Base-by-base conservation (phyloP, 352 stramenopile genomes). In the Phytophthora sp. region DNA sequence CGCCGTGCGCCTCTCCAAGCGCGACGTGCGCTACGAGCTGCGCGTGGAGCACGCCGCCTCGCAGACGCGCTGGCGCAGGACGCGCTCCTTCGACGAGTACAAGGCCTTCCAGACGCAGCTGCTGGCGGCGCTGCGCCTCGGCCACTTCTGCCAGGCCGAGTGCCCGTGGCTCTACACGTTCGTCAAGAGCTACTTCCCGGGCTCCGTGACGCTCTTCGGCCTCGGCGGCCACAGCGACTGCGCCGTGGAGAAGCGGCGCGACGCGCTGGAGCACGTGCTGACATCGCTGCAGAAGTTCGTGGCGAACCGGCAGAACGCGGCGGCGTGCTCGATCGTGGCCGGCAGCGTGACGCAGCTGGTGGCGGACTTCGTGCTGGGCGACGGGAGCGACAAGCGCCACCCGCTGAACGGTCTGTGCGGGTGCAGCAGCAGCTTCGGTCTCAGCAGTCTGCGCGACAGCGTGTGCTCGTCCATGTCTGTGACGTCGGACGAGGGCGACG, bases 161-260 rank as follows among this genome's bases (percentile, higher is more conserved):
- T 80, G 72, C n/a, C 72, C 72, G 43, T 74, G 55, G 62, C 45
- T 80, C 43, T 72, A 62, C 53, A 60, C 66, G 18, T 80, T 77
- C 34, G 34, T 79, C 44, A 74, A 60, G 49, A 74, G 60, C 61
- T 76, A 78, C 45, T 82, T 82, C 56, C 73, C 73, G 9, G 58
- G 60, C 49, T 46, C 67, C 7, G 43, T 2, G n/a, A 38, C 45
- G 37, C 44, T 76, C 34, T 74, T 82, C 49, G 43, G 54, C 1
- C 43, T 62, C 23, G 50, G 53, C 11, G 41, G 21, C 51, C 66
- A 37, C 48, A 82, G 42, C 32, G 53, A 39, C 58, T 82, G 45
- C 46, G 34, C 39, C 45, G 51, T 62, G 24, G 60, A 62, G 17
- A 64, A 66, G 35, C 64, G 69, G 15, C 61, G 67, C 45, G 62